Evolutionary conservation across 2,329 filamentous ascomycete genomes (phyloP), one percentile per base, ranked within the genome.

Genomic region (Chaetomiaceae sp.): DNA sequence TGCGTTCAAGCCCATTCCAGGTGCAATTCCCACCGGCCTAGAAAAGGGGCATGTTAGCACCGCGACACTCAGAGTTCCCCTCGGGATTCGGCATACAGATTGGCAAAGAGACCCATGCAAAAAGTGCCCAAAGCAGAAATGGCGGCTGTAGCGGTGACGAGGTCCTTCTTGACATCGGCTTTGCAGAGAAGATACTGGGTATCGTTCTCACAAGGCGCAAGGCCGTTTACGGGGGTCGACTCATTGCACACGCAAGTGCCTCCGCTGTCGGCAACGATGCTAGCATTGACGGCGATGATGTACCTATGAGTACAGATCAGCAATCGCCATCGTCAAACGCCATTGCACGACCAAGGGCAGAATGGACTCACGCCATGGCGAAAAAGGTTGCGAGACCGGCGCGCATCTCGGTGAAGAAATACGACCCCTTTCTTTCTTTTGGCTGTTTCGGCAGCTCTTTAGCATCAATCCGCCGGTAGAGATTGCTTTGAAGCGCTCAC

Each of bases 141-240:
- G 50, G 89, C 89, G 40, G 90, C 89, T 4, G 90, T 95, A 10
- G 86, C 89, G 6, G 90, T 95, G 50, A 95, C 86, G 34, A 91
- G 72, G 65, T 95, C 90, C 29, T 88, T 82, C 69, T 87, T 86
- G 65, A 92, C 67, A 58, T 77, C 79, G 62, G 76, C 69, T 58
- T 75, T 70, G 66, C 87, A 90, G n/a, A 85, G 69, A 57, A 77
- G 66, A 61, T 90, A 90, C 20, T 79, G 79, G 4, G 73, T 64
- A 65, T 87, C 75, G 41, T 59, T 68, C 8, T 68, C 67, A 67
- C 84, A 65, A 10, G 73, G 75, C n/a, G n/a, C n/a, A n/a, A n/a
- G 61, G 83, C 18, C 20, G 40, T 23, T 4, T 29, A 21, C 29
- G 13, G 23, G 78, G 13, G 73, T 75, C 2, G 71, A 73, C 18